Base-by-base conservation (phyloP, 371 early-diverging fungal species). In the Mortierella sp. region DNA sequence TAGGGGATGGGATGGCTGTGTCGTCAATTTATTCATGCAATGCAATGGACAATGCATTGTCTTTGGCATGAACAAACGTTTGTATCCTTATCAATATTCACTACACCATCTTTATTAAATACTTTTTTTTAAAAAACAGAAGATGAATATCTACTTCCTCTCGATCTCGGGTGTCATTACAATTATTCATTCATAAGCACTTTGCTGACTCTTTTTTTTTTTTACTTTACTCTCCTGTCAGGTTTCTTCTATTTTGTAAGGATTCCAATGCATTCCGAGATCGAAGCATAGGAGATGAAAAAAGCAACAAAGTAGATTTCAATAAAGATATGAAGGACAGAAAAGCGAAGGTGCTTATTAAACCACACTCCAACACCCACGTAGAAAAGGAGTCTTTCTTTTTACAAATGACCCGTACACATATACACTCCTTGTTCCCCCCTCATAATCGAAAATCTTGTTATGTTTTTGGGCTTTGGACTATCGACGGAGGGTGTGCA, bases 221-320 rank as follows among this genome's bases (percentile, higher is more conserved):
- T 23, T n/a, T 29, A 17, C 26, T 35, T 22, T 31, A 9, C 53
- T n/a, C n/a, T n/a, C n/a, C n/a, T n/a, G n/a, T n/a, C n/a, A n/a
- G n/a, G n/a, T n/a, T 49, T 22, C 26, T 49, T 57, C 19, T 58
- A 17, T 32, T 58, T 58, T 0, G 19, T 9, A 51, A 49, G 15
- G 22, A 53, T 61, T 68, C 55, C 64, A 65, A 42, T 43, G 57
- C 40, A 56, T 43, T 37, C 56, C 43, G 32, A 65, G 65, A 40
- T 40, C 43, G 57, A 56, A 56, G 35, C 22, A 31, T 22, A 66
- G 32, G 40, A 47, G 59, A 13, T n/a, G n/a, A n/a, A n/a, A n/a
- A n/a, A n/a, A n/a, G n/a, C n/a, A n/a, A n/a, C n/a, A n/a, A n/a
- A n/a, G n/a, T n/a, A n/a, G n/a, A n/a, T n/a, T n/a, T n/a, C n/a